Conservation (phyloP, 177 flowering plant species). For the Telopea speciosissima region DNA sequence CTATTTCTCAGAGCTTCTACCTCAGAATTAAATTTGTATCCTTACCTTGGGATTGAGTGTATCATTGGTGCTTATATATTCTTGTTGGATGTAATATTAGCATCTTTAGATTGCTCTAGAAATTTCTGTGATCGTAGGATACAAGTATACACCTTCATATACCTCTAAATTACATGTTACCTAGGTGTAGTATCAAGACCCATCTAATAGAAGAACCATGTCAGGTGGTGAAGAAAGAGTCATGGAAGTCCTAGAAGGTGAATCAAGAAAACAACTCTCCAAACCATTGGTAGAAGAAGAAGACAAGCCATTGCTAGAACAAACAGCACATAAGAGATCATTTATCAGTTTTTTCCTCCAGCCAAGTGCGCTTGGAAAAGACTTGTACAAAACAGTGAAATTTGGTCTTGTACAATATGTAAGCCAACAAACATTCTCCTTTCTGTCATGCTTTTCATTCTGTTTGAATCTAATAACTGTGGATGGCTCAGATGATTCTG, state of each 20-base stretch:
- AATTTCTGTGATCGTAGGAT: not conserved
- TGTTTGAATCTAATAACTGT: constrained; percentile 12
- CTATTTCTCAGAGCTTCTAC: no score
- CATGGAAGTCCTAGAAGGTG: constrained; percentile 48
- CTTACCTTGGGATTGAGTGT: not conserved
- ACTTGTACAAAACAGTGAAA: constrained; percentile 47
- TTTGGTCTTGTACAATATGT: constrained; percentile 93
- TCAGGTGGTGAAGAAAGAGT: constrained; percentile 73
- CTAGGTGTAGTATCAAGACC: not conserved
- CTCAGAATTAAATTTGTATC: not conserved
- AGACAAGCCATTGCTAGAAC: constrained; percentile 39
- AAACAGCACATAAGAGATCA: constrained; percentile 12
- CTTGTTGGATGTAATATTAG: not conserved
- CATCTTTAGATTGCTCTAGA: not conserved
- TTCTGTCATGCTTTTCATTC: not conserved
- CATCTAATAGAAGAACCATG: constrained; percentile 1
- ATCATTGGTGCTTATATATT: not conserved
- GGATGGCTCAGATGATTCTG: constrained; percentile 70
- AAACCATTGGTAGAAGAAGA: constrained; percentile 43
- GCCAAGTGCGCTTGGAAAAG: constrained; percentile 57
- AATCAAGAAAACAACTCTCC: constrained; percentile 40
- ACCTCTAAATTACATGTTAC: not conserved
- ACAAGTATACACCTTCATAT: not conserved
- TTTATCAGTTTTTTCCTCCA: constrained; percentile 43
- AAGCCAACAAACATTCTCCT: constrained; percentile 21